These are phyloP conservation scores for Prunus kanzakura DNA, from an alignment of 306 rosid species.

Conservation along the genomic window DNA sequence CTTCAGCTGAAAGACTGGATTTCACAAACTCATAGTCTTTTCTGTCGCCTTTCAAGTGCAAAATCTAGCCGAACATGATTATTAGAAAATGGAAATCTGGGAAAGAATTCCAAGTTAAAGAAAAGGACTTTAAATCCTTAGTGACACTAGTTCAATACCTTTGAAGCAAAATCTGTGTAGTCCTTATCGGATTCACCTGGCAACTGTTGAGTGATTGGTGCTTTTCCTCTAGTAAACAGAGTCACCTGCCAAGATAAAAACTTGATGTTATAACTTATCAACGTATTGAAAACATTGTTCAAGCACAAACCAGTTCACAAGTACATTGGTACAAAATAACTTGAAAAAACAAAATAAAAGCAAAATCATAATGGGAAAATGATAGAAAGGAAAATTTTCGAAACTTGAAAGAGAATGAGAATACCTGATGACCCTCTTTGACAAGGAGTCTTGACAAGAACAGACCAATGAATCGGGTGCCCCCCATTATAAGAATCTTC, in stretches of 20 bases:
- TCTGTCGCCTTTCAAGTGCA: conserved; percentile 97
- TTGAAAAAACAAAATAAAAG: background rate
- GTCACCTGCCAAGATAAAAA: conserved; percentile 64
- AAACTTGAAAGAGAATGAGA: background rate
- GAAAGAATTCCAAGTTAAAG: background rate
- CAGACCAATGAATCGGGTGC: conserved; percentile 86
- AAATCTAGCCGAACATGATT: conserved; percentile 45
- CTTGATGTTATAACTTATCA: background rate
- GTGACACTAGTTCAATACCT: conserved; percentile 44
- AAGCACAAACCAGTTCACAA: too few relatives aligned
- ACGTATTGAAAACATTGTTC: background rate
- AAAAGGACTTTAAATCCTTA: background rate
- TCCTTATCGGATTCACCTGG: conserved; percentile 85
- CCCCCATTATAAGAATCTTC: conserved; percentile 96
- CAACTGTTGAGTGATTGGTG: conserved; percentile 76
- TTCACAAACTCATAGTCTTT: conserved; percentile 79
- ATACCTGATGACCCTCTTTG: conserved; percentile 93
- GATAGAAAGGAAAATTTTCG: background rate
- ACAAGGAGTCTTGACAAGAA: conserved; percentile 94
- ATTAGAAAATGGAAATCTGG: background rate
- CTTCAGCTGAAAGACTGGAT: conserved; percentile 82
- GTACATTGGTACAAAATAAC: background rate
- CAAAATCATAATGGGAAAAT: background rate
- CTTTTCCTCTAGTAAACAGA: conserved; percentile 91
- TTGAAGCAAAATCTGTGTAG: conserved; percentile 72